These are phyloP conservation scores for Trichoderma breve DNA, from an alignment of 2,329 filamentous ascomycete genomes.

Conservation along the genomic window DNA sequence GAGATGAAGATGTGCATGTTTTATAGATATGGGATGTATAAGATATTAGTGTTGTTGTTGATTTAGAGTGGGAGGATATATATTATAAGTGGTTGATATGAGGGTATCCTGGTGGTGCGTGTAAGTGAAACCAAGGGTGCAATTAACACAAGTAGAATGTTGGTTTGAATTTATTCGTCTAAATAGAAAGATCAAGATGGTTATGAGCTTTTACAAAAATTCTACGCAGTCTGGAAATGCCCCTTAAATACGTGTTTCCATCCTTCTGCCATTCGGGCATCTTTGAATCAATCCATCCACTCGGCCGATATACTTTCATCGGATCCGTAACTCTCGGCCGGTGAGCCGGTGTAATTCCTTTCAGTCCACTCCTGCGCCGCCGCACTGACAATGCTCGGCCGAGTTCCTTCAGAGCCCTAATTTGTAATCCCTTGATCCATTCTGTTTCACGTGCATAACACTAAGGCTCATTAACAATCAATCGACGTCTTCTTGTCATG, in stretches of 20 bases:
- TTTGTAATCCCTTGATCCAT: not conserved
- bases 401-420: not conserved
- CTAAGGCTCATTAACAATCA: not conserved
- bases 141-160: not conserved
- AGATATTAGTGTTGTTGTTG: not conserved
- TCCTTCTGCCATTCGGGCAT: not conserved
- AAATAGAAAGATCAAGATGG: not conserved
- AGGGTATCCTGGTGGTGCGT: not conserved
- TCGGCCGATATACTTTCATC: conserved; percentile 27
- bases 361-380: not conserved
- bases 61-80: no score
- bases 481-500: not conserved
- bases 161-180: not conserved
- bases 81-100: not conserved
- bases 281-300: not conserved
- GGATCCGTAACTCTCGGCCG: conserved; percentile 23
- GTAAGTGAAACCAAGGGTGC: not conserved
- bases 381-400: not conserved
- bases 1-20: conserved; percentile 47
- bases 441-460: not conserved
- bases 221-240: not conserved
- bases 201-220: not conserved
- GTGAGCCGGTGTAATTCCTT: not conserved
- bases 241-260: not conserved
- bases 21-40: not conserved